phyloP scores from a whole-genome alignment of 805 yeast genomes.

The Sungouiella blattae region DNA sequence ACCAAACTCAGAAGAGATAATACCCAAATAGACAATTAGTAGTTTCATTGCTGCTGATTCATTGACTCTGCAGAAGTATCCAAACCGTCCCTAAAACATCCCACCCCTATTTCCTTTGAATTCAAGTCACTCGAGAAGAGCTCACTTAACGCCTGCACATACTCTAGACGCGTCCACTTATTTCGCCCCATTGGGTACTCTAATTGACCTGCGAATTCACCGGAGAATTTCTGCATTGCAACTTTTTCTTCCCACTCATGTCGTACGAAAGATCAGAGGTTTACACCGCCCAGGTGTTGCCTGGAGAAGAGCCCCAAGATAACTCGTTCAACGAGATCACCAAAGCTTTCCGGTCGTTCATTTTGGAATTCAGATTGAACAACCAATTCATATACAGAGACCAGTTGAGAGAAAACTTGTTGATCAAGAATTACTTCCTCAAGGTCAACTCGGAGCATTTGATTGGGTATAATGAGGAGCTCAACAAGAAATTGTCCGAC shows the following conservation, averaged over 20 bases:
- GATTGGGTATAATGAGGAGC: constrained; percentile 82
- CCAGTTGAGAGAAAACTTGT: constrained; percentile 81
- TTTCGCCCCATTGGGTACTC: constrained; percentile 1
- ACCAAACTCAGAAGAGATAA: no score
- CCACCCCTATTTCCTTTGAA: no score
- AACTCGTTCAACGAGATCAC: constrained; percentile 65
- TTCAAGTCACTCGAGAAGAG: no score
- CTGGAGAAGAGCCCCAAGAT: constrained; percentile 72
- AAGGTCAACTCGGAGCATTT: constrained; percentile 80
- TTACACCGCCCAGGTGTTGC: constrained; percentile 76
- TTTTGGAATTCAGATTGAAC: constrained; percentile 80
- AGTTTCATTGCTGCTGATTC: no score
- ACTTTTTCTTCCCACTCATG: constrained; percentile 34
- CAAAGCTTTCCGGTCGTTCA: constrained; percentile 75
- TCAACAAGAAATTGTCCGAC: constrained; percentile 78
- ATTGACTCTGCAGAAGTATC: no score
- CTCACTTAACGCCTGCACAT: no score
- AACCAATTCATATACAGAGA: constrained; percentile 85
- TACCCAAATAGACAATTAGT: no score
- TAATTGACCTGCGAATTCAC: constrained; percentile 1
- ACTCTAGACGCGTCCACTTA: constrained; percentile 7
- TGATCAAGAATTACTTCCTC: constrained; percentile 69
- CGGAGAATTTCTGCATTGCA: no score
- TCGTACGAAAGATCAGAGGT: constrained; percentile 72
- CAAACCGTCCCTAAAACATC: no score